Evolutionary conservation across 1,139 yeast species (phyloP), one percentile per base, ranked within the genome.

Genomic region (Wickerhamomyces sp.): DNA sequence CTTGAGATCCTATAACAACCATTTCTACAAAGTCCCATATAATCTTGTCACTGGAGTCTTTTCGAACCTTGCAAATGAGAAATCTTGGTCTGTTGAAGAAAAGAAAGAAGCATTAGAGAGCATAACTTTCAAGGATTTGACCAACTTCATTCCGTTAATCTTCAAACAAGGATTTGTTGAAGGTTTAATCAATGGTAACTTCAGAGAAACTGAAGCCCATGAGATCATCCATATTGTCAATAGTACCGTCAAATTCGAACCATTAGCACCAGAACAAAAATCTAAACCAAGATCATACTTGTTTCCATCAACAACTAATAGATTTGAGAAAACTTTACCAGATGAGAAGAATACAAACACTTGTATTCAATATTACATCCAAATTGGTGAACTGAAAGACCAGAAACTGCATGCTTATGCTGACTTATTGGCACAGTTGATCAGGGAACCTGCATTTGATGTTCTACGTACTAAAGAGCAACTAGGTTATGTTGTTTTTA

Each of bases 391-490:
- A 34, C 63, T 75, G 29, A 59, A 59, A 36, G 67, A 70, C 42
- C 45, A 57, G 8, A 58, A 60, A 26, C 45, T 60, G 18, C 62
- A 72, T 38, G 75, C 89, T 0, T 61, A 78, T 44, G 72, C 84
- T 18, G 90, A 85, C 43, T 67, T 93, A 44, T 65, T 89, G 42
- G 77, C 84, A 0, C 90, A 87, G 46, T 74, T 90, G 50, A 71
- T 85, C 42, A 79, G 78, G 51, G 98, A 91, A 61, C 97, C 97
- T 1, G 86, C 91, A 45, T 93, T 93, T 64, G 84, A 88, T 62
- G 88, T 86, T 53, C 73, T 93, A 47, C 76, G 99, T 64, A 93
- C 99, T 4, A 84, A 88, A 57, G 99, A 93, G 65, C 98, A 93
- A 62, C 72, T 87, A 34, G 95, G 95, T 2, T 87, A 87, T 60